Percentiles rank a stretch among this genome's conserved stretches.
phyloP scores from a whole-genome alignment of 2,329 filamentous ascomycete species.

The Pseudocercospora eumusae region DNA sequence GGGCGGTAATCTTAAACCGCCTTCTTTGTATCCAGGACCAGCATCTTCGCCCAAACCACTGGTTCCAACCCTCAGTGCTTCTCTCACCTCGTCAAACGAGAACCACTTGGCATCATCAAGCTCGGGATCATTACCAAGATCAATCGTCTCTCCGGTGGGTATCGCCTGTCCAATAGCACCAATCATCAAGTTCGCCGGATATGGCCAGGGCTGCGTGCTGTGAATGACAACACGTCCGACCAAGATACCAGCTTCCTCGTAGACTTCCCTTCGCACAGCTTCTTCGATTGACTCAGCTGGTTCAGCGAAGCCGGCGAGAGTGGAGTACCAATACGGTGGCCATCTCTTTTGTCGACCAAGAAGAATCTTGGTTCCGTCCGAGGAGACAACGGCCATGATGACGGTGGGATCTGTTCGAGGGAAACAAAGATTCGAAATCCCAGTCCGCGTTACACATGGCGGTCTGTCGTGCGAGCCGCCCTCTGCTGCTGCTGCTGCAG shows the following conservation, averaged over 20 bases:
- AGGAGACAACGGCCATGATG: slow-evolving; percentile 87
- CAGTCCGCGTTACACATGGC: slow-evolving; percentile 77
- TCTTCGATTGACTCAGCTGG: slow-evolving; percentile 55
- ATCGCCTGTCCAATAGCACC: slow-evolving; percentile 81
- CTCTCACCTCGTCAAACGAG: slow-evolving; percentile 72
- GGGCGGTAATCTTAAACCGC: slow-evolving; percentile 76
- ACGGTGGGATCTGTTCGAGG: slow-evolving; percentile 92
- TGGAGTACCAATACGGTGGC: slow-evolving; percentile 83
- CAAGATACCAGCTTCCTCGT: slow-evolving; percentile 53
- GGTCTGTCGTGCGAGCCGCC: slow-evolving; percentile 55
- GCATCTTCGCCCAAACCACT: slow-evolving; percentile 67
- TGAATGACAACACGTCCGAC: slow-evolving; percentile 55
- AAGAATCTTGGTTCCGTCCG: slow-evolving; percentile 73
- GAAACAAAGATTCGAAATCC: slow-evolving; percentile 87
- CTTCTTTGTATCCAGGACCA: slow-evolving; percentile 70
- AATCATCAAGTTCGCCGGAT: slow-evolving; percentile 57
- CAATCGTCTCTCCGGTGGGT: slow-evolving; percentile 73
- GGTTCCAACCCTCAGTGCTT: slow-evolving; percentile 68
- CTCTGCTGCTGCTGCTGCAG: slow-evolving; percentile 38
- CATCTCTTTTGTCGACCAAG: slow-evolving; percentile 84
- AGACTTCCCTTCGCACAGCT: slow-evolving; percentile 54
- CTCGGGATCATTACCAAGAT: slow-evolving; percentile 85
- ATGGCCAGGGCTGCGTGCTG: slow-evolving; percentile 56
- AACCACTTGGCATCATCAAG: slow-evolving; percentile 91
- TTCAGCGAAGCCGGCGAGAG: slow-evolving; percentile 63